A percentile compares a stretch with the other conserved stretches of the same genome.
These are phyloP conservation scores for Sesbania bispinosa DNA, from an alignment of 306 rosid genomes.

Conservation along the genomic window DNA sequence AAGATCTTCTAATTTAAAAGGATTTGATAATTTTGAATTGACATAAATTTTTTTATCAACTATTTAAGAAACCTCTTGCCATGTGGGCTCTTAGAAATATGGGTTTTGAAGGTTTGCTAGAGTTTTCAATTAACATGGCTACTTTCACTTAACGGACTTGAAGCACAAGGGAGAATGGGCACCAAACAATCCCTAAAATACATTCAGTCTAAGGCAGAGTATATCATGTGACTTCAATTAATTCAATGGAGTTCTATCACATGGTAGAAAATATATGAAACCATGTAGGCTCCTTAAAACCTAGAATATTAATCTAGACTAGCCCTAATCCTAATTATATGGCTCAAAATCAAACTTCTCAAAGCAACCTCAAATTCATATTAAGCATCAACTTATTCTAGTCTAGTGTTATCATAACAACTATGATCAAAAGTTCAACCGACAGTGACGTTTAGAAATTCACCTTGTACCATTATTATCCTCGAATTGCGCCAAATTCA, in stretches of 20 bases:
- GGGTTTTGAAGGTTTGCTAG: neutral
- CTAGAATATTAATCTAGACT: neutral
- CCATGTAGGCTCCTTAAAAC: neutral
- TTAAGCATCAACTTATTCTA: slow-evolving; percentile 8
- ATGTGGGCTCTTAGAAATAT: neutral
- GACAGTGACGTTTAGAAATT: neutral
- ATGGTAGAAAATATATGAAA: neutral
- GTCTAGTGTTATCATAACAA: neutral
- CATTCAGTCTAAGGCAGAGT: neutral
- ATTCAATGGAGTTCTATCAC: neutral
- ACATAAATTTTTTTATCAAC: neutral
- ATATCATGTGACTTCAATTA: neutral
- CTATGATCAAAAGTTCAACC: neutral
- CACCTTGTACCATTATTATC: slow-evolving; percentile 64
- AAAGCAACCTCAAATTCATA: neutral
- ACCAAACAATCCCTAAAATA: slow-evolving; percentile 2
- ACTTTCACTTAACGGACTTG: neutral
- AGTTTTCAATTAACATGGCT: neutral
- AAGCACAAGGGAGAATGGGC: neutral
- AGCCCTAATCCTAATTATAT: neutral
- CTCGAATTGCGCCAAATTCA: slow-evolving; percentile 40
- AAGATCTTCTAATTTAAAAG: neutral
- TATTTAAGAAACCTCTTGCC: neutral
- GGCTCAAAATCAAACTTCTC: neutral
- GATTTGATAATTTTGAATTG: neutral